Base-by-base conservation (phyloP, 2,329 filamentous ascomycete genomes). In the Coniochaeta ligniaria region DNA sequence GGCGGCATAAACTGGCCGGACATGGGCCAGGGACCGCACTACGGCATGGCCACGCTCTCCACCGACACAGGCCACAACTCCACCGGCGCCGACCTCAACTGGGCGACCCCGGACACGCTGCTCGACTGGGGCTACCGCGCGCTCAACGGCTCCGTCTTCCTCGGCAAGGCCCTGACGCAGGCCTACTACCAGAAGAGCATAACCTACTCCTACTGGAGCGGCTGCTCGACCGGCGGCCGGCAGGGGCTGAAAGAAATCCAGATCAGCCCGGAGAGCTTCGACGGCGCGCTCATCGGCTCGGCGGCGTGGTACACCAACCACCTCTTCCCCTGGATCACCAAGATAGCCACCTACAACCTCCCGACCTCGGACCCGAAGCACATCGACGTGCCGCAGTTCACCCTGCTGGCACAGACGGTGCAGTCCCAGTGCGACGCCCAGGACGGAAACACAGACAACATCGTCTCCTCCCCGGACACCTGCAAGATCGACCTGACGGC, bases 171-270 rank as follows among this genome's bases (percentile, higher is more conserved):
- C 41, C 69, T 84, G 31, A 74, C 38, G 24, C 45, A 45, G 7
- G 35, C 35, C 66, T 79, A 80, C 68, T 84, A 84, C 62, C 64
- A 70, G 7, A 60, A 66, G 17, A 66, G 70, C 1, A 74, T 76
- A 35, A 71, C 75, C 12, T 81, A 79, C 67, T 80, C 77, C 6
- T 86, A 85, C 69, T 86, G 80, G 66, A 73, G 76, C 8, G 83
- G 83, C 41, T 86, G 83, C 67, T 85, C 82, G 0, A 86, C 83
- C 0, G 84, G 84, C 26, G 84, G 84, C 0, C 74, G 83, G 0
- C 83, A 87, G 69, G 84, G 83, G 8, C 70, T 85, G 14, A 80
- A 79, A 59, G 78, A 83, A 61, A 73, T 81, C 3, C 78, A 86
- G 65, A 65, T 75, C 20, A 79, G 78, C 62, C 81, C 83, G 0